phyloP scores from a whole-genome alignment of 2,329 filamentous ascomycete genomes.

The Chrysosporium keratinophilum region DNA sequence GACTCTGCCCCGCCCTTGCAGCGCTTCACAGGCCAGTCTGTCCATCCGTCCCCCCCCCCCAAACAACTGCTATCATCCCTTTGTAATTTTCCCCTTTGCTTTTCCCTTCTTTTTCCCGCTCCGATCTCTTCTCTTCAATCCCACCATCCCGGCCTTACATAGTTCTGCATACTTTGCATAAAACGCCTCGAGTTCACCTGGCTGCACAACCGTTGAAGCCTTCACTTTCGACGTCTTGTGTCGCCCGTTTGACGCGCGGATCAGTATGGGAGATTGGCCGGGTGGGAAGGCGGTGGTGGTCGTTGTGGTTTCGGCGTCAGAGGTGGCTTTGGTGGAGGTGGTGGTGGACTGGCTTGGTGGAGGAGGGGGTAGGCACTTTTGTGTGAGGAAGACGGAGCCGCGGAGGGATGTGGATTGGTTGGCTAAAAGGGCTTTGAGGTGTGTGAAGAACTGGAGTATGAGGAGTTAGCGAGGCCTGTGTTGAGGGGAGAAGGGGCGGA shows the following conservation, averaged over 20 bases:
- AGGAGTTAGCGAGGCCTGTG: not conserved
- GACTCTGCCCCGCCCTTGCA: too few relatives aligned
- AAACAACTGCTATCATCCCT: not conserved
- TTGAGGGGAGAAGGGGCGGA: not conserved
- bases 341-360: not conserved
- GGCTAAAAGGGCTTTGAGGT: slow-evolving; percentile 32
- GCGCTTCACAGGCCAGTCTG: not conserved
- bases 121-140: slow-evolving; percentile 84
- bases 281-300: slow-evolving; percentile 51
- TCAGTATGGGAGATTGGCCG: slow-evolving; percentile 58
- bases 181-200: slow-evolving; percentile 66
- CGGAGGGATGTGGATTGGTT: slow-evolving; percentile 31
- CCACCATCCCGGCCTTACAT: slow-evolving; percentile 79
- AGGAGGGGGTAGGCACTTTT: slow-evolving; percentile 29
- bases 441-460: slow-evolving; percentile 33
- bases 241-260: slow-evolving; percentile 77
- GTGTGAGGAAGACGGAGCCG: slow-evolving; percentile 37
- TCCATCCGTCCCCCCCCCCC: not conserved
- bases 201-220: slow-evolving; percentile 70
- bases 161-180: slow-evolving; percentile 79
- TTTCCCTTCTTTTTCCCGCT: slow-evolving; percentile 74
- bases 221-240: slow-evolving; percentile 57
- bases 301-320: slow-evolving; percentile 21
- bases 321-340: not conserved
- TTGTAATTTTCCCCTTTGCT: slow-evolving; percentile 58